Evolutionary conservation across 106 monocot species (phyloP), one percentile per base, ranked within the genome.

Genomic region (Apostasia shenzhenica): DNA sequence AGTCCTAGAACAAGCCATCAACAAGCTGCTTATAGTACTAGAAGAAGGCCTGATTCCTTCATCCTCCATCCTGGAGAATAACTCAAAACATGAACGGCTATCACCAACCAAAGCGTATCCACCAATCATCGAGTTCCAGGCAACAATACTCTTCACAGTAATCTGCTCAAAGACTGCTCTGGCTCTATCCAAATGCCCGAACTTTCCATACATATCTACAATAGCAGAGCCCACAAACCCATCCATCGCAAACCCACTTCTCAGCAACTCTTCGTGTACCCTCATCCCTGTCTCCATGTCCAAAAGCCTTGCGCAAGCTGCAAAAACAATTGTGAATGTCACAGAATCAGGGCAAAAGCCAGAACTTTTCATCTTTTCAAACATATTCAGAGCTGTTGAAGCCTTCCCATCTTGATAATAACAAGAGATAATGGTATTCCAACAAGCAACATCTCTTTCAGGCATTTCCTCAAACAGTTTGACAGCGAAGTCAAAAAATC

Each of bases 131-230:
- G 87, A 78, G 54, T 91, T 91, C 84, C 87, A 85, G 39, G 78
- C 60, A 2, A 90, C 83, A 41, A 86, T 73, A 62, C 70, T 74
- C 70, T 78, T 87, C 7, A 4, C 41, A 0, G 41, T 57, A n/a
- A 80, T 80, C 53, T 39, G 73, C 60, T 91, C 82, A 51, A 91
- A 91, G 6, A 85, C 73, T 58, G 81, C 87, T 54, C 80, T 85
- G 13, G 84, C 91, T 41, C 26, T 69, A 40, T 55, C 61, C 63
- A 87, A 57, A 41, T 68, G 71, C 45, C 87, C 87, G 69, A 84
- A 87, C 63, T 87, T 91, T 14, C 84, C 84, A 80, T 87, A 87
- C 86, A 91, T 87, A 64, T 91, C 84, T 42, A 91, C 80, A 43
- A 87, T 46, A 3, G 87, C 75, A 5, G 91, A 38, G 5, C 73